Base-by-base conservation (phyloP, 768 basidiomycete genomes). In the Termitomyces sp. region DNA sequence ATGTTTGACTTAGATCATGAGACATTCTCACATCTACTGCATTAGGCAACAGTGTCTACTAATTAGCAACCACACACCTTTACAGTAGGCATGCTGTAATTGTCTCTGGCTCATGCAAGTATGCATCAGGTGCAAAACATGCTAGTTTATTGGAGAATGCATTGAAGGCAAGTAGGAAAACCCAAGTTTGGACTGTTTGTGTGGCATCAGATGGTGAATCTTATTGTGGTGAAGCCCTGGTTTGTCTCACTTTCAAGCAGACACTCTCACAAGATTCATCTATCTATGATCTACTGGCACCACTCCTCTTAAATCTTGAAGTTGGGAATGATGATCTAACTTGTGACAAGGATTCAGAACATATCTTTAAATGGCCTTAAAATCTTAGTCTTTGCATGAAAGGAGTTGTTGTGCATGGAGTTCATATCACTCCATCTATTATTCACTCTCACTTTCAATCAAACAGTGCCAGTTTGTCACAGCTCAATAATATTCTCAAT, bases 261-360 rank as follows among this genome's bases (percentile, higher is more conserved):
- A 17, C 31, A 5, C 58, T 74, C 3, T 10, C 51, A 7, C 8
- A 37, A 8, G 34, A 51, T 1, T 74, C 74, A 2, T 41, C 57
- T 0, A 65, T 75, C 21, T 70, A 66, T 53, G 2, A 16, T 17
- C 19, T 10, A 3, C 56, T 66, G 1, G 16, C 21, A 4, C 52
- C 75, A 0, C 23, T 0, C 0, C 53, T 71, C 34, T 58, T 75
- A 59, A 66, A 75, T 50, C 54, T 57, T 1, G 4, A 35, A 12
- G 69, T 71, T 19, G 71, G 74, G 6, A 62, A 65, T 27, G 65
- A 74, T 46, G 72, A 74, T 46, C n/a, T 74, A 5, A 74, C 74
- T 6, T 53, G 56, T 1, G 73, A 75, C 40, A 74, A 72, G 42
- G 73, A 74, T 53, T 69, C 47, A 19, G 71, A 72, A 53, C 74